Base-by-base conservation (phyloP, 2,329 filamentous ascomycete species). In the Epicoccum sorghinum region DNA sequence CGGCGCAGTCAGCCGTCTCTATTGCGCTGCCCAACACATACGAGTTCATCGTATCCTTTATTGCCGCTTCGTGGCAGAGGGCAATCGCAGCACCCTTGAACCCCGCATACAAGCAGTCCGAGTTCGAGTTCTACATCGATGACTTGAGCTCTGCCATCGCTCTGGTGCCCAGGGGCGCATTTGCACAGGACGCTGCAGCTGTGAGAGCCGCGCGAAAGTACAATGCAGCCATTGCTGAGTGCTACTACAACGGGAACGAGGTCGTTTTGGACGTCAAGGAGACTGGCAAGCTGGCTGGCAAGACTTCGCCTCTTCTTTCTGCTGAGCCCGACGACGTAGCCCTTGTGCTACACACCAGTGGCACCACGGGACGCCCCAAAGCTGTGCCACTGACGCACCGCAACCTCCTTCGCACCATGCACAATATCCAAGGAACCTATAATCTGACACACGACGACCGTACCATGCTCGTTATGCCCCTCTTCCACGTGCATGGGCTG, bases 91-190 rank as follows among this genome's bases (percentile, higher is more conserved):
- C 91, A 3, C 91, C 91, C n/a, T 79, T 96, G 61, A 96, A 96
- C 75, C 86, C 91, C 36, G 88, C 87, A 39, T 96, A 96, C 80
- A 96, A 93, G 79, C 90, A 95, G 76, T 87, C 87, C 52, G 91
- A 96, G 75, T 95, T 93, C 72, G 91, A 95, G 73, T 96, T 96
- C 77, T 96, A 95, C 76, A 93, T 96, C 68, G 88, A 92, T 61
- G 91, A 96, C 71, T 81, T 96, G 65, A 90, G 87, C 70, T 93
- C 91, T 4, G 88, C 88, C 30, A 79, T 96, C 55, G 84, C 91
- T 29, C 80, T 96, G 32, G 88, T 96, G 8, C 90, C 91, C 10
- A 81, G 81, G 63, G 90, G 89, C 13, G 85, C 87, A 12, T 89
- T 86, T 66, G 79, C 80, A 9, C 82, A 86, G 62, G 80, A 87